Percentiles rank a stretch among this genome's conserved stretches.
Evolutionary conservation across 768 basidiomycete genomes (phyloP).

Genomic region (Suillus paluster): DNA sequence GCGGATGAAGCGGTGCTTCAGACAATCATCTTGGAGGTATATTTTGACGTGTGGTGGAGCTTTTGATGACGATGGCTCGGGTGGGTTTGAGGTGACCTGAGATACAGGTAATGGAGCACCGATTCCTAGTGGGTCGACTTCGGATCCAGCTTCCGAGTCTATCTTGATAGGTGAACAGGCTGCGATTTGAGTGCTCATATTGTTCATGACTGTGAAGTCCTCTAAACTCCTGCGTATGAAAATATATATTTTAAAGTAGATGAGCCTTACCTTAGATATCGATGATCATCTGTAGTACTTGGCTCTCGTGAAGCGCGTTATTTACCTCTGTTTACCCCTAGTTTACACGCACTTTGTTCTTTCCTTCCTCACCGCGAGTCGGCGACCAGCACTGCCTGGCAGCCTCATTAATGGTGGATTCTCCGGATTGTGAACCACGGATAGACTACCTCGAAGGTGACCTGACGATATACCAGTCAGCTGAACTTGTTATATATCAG

Average conservation of each 20-base stretch:
- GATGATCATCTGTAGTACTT: not conserved
- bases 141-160: too few relatives aligned
- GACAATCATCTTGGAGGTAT: slow-evolving; percentile 72
- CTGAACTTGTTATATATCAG: too few relatives aligned
- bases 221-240: not conserved
- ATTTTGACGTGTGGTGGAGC: slow-evolving; percentile 18
- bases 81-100: not conserved
- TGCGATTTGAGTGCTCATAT: not conserved
- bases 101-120: not conserved
- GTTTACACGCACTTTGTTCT: too few relatives aligned
- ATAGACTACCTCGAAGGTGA: too few relatives aligned
- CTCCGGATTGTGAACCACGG: too few relatives aligned
- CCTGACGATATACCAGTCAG: too few relatives aligned
- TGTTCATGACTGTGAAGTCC: not conserved
- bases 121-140: not conserved
- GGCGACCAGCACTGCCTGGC: too few relatives aligned
- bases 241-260: too few relatives aligned
- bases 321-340: slow-evolving; percentile 1
- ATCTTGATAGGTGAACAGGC: too few relatives aligned
- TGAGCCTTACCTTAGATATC: not conserved
- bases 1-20: slow-evolving; percentile 78
- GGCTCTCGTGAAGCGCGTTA: slow-evolving; percentile 6
- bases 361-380: too few relatives aligned
- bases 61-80: not conserved
- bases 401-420: too few relatives aligned